A percentile compares a stretch with the other conserved stretches of the same genome.
These are phyloP conservation scores for Brassica nigra DNA, from an alignment of 345 rosid species.

Conservation along the genomic window DNA sequence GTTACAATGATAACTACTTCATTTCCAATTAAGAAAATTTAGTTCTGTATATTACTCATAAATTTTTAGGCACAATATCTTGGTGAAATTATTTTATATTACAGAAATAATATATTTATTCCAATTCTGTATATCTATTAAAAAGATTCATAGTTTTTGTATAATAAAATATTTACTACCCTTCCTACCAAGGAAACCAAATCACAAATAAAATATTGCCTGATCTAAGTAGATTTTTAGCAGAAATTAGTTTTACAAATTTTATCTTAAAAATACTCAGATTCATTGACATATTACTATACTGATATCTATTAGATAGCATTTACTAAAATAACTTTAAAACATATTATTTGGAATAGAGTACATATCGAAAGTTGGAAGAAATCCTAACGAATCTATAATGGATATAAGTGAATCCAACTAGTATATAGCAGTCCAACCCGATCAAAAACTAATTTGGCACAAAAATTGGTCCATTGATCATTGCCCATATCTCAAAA, in stretches of 20 bases:
- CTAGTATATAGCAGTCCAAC: too few relatives aligned
- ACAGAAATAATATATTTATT: neutral
- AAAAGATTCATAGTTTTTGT: neutral
- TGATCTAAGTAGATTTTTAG: neutral
- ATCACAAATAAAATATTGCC: neutral
- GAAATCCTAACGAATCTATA: neutral
- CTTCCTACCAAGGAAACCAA: neutral
- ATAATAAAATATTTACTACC: neutral
- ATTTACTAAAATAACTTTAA: neutral
- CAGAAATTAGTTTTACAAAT: neutral
- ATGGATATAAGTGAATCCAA: too few relatives aligned
- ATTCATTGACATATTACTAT: neutral
- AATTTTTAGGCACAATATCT: neutral
- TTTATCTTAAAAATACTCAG: neutral
- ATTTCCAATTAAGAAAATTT: neutral
- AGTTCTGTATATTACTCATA: neutral
- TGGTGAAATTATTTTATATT: neutral
- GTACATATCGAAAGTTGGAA: neutral
- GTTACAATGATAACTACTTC: neutral
- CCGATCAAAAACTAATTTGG: too few relatives aligned
- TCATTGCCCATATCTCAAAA: too few relatives aligned
- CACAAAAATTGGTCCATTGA: too few relatives aligned
- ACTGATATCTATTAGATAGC: neutral
- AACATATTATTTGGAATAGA: neutral
- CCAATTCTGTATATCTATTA: neutral